Evolutionary conservation across 345 rosid genomes (phyloP).

Genomic region (Excoecaria agallocha): DNA sequence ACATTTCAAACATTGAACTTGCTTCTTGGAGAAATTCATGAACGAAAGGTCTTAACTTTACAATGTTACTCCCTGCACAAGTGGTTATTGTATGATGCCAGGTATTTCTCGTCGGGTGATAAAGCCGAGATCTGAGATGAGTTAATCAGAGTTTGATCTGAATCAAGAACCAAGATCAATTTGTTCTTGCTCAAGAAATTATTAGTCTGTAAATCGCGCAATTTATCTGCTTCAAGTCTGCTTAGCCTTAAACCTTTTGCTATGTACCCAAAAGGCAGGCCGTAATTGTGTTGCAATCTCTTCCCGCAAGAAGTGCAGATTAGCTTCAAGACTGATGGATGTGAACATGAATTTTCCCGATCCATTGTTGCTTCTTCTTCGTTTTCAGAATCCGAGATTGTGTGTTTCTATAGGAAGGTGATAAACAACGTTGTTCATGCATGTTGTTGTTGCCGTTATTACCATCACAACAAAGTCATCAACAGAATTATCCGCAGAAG

Average conservation of each 20-base stretch:
- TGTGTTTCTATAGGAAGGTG: too few relatives aligned
- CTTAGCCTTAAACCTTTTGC: slow-evolving; percentile 16
- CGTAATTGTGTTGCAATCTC: background rate
- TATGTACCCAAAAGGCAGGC: slow-evolving; percentile 13
- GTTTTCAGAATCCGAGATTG: too few relatives aligned
- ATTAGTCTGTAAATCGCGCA: background rate
- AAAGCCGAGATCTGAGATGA: background rate
- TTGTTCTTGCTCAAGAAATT: slow-evolving; percentile 1
- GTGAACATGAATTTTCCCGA: slow-evolving; percentile 10
- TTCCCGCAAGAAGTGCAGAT: background rate
- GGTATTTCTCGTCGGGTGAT: slow-evolving; percentile 11
- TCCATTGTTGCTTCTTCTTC: background rate
- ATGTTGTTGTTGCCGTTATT: too few relatives aligned
- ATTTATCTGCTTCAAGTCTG: slow-evolving; percentile 2
- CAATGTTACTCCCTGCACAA: background rate
- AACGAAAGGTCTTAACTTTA: slow-evolving; percentile 25
- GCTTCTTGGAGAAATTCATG: slow-evolving; percentile 19
- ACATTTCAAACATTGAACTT: slow-evolving; percentile 23
- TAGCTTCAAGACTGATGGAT: slow-evolving; percentile 2
- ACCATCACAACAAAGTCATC: too few relatives aligned
- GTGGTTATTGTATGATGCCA: background rate
- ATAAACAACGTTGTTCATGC: too few relatives aligned
- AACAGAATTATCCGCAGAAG: too few relatives aligned
- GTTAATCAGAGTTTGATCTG: slow-evolving; percentile 26
- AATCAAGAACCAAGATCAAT: slow-evolving; percentile 31